These are phyloP conservation scores for Xylaria sp. DNA, from an alignment of 2,329 filamentous ascomycete species.

Conservation along the genomic window DNA sequence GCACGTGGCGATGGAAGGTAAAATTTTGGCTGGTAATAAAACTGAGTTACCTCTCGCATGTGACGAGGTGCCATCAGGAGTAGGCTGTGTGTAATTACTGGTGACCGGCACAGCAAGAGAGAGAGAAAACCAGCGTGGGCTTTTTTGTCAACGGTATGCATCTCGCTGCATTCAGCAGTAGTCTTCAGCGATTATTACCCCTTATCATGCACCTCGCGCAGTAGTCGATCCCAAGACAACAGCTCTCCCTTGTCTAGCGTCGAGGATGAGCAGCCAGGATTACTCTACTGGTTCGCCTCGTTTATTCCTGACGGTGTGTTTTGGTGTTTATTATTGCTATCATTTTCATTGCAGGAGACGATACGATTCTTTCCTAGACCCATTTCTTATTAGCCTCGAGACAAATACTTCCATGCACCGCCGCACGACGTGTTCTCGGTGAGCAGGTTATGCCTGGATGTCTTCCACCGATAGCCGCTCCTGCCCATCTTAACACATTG, in stretches of 20 bases:
- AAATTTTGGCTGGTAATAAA: not conserved
- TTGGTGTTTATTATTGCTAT: not conserved
- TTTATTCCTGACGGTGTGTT: not conserved
- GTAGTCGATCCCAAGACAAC: slow-evolving; percentile 33
- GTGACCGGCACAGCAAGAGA: not conserved
- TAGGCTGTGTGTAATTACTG: not conserved
- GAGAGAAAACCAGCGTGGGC: not conserved
- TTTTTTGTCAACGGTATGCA: slow-evolving; percentile 20
- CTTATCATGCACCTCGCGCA: slow-evolving; percentile 31
- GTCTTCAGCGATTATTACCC: slow-evolving; percentile 28
- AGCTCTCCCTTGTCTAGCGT: slow-evolving; percentile 29
- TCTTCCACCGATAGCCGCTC: not conserved
- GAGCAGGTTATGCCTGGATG: not conserved
- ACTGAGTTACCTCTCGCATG: not conserved
- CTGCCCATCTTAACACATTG: not conserved
- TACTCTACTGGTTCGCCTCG: not conserved
- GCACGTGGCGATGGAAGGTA: slow-evolving; percentile 2
- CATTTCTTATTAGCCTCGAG: not conserved
- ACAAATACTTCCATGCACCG: not conserved
- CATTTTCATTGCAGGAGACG: not conserved
- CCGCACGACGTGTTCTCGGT: not conserved
- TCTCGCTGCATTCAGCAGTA: slow-evolving; percentile 16
- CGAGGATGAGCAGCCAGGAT: slow-evolving; percentile 29
- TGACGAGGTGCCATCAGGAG: not conserved
- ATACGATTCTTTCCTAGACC: not conserved